A percentile compares a stretch with the other conserved stretches of the same genome.
phyloP scores from a whole-genome alignment of 495 filamentous ascomycete species.

The Darksidea phi region DNA sequence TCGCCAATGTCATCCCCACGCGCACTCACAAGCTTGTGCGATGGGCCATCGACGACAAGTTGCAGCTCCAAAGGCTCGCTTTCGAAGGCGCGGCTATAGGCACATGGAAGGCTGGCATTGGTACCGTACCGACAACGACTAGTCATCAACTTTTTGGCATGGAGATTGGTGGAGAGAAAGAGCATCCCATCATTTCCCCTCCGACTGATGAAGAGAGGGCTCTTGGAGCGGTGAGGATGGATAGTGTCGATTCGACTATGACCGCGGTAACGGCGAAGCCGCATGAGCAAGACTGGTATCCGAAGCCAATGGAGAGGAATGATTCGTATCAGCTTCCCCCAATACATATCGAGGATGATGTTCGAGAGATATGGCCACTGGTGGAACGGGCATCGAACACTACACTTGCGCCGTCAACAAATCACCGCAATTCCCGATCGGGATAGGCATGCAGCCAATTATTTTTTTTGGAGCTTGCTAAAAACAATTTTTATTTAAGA shows the following conservation, averaged over 20 bases:
- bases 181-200: neutral
- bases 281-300: too few species aligned
- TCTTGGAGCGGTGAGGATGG: too few species aligned
- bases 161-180: neutral
- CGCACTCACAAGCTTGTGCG: constrained; percentile 1
- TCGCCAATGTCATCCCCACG: neutral
- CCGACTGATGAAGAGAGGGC: too few species aligned
- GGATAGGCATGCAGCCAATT: too few species aligned
- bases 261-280: too few species aligned
- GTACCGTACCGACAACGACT: neutral
- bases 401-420: too few species aligned
- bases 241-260: too few species aligned
- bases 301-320: neutral
- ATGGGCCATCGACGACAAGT: constrained; percentile 8
- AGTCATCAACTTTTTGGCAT: neutral
- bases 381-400: too few species aligned
- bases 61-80: constrained; percentile 6
- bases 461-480: too few species aligned
- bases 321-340: neutral
- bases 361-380: neutral
- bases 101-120: neutral
- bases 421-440: too few species aligned
- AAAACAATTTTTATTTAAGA: too few species aligned
- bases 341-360: neutral
- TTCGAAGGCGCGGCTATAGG: neutral